A percentile compares a stretch with the other conserved stretches of the same genome.
phyloP scores from a whole-genome alignment of 306 rosid species.

The Glycine tomentella region DNA sequence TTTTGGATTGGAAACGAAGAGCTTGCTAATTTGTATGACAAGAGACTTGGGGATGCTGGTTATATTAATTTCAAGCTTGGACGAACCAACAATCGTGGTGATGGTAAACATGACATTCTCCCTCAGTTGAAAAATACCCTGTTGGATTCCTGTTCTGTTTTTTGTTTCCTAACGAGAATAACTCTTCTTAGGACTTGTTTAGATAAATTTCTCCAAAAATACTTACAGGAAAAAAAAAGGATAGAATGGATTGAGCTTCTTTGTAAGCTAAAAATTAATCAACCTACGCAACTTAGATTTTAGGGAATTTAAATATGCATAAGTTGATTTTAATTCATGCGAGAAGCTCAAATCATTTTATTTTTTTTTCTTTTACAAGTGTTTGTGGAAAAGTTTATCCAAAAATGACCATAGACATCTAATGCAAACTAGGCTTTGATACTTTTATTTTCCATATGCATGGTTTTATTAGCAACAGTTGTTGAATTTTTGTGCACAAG shows the following conservation, averaged over 20 bases:
- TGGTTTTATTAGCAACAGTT: background rate
- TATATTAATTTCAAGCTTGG: slow-evolving; percentile 78
- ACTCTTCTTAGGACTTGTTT: background rate
- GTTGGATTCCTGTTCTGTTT: slow-evolving; percentile 3
- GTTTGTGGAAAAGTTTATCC: background rate
- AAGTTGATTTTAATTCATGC: too few species aligned
- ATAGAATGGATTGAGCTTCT: background rate
- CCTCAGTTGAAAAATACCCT: slow-evolving; percentile 10
- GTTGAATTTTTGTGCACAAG: slow-evolving; percentile 11
- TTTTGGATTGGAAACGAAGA: slow-evolving; percentile 85
- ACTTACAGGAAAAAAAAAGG: background rate
- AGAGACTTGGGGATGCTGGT: slow-evolving; percentile 79
- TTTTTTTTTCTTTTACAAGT: background rate
- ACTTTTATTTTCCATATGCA: slow-evolving; percentile 9
- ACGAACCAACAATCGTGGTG: slow-evolving; percentile 92
- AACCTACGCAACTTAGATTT: too few species aligned
- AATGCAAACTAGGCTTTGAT: background rate
- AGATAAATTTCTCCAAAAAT: background rate
- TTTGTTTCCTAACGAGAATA: background rate
- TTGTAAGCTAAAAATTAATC: too few species aligned
- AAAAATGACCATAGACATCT: background rate
- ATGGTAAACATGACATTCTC: slow-evolving; percentile 60
- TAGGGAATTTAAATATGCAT: too few species aligned
- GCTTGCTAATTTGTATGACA: slow-evolving; percentile 75
- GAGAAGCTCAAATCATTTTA: too few species aligned